These are phyloP conservation scores for Populus trichocarpa DNA, from an alignment of 441 rosid species.

Conservation along the genomic window DNA sequence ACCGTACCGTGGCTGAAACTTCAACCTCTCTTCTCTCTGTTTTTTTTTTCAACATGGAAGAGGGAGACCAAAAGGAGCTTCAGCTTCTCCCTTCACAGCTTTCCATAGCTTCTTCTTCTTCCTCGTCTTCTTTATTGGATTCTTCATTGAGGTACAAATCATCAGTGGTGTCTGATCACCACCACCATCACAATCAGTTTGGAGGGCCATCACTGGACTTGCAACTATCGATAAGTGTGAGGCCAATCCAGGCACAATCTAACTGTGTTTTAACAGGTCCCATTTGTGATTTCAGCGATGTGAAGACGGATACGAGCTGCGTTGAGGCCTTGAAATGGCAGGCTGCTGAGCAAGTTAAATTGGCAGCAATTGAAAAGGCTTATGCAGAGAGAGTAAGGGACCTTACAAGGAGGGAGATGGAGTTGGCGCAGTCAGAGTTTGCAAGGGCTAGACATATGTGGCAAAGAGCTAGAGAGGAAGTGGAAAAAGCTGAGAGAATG, in stretches of 20 bases:
- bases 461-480: slow-evolving; percentile 84
- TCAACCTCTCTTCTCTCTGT: too few species aligned
- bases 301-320: slow-evolving; percentile 23
- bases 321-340: slow-evolving; percentile 85
- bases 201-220: slow-evolving; percentile 71
- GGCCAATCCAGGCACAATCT: slow-evolving; percentile 40
- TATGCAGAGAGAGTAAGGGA: slow-evolving; percentile 95
- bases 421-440: slow-evolving; percentile 86
- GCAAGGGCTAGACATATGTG: slow-evolving; percentile 77
- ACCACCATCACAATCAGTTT: slow-evolving; percentile 10
- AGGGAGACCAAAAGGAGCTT: slow-evolving; percentile 61
- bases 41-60: slow-evolving; percentile 30
- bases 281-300: slow-evolving; percentile 27
- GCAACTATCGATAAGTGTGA: slow-evolving; percentile 75
- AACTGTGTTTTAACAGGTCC: slow-evolving; percentile 21
- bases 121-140: slow-evolving; percentile 29
- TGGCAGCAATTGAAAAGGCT: slow-evolving; percentile 79
- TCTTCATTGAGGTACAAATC: slow-evolving; percentile 26
- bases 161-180: slow-evolving; percentile 17
- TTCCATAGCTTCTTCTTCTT: slow-evolving; percentile 39
- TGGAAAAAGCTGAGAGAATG: slow-evolving; percentile 72
- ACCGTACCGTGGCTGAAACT: neutral
- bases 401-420: slow-evolving; percentile 84
- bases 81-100: slow-evolving; percentile 75
- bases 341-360: slow-evolving; percentile 80